A percentile compares a stretch with the other conserved stretches of the same genome.
phyloP scores from a whole-genome alignment of 805 yeast genomes.

The Helenozyma baotianmanensis region DNA sequence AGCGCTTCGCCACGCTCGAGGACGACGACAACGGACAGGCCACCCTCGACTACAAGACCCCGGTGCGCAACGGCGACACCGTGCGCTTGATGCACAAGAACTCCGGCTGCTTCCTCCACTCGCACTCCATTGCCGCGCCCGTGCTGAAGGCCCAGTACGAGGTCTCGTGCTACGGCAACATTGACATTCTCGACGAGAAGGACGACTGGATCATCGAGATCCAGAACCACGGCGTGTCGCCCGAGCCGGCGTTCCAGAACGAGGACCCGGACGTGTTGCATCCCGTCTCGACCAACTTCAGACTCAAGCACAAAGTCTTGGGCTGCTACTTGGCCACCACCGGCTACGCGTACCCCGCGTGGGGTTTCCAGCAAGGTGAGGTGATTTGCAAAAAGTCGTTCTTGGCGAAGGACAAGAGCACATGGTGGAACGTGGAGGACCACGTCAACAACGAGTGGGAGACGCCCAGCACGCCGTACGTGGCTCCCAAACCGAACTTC shows the following conservation, averaged over 20 bases:
- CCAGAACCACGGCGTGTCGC: slow-evolving; percentile 50
- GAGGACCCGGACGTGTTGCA: slow-evolving; percentile 55
- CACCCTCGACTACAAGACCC: slow-evolving; percentile 15
- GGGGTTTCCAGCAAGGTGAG: slow-evolving; percentile 86
- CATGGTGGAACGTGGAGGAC: slow-evolving; percentile 81
- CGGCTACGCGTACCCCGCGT: slow-evolving; percentile 62
- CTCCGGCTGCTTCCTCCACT: slow-evolving; percentile 74
- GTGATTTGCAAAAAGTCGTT: slow-evolving; percentile 61
- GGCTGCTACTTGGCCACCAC: slow-evolving; percentile 79
- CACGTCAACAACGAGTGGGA: slow-evolving; percentile 51
- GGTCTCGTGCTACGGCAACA: slow-evolving; percentile 82
- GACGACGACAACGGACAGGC: slow-evolving; percentile 18
- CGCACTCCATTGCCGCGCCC: slow-evolving; percentile 79
- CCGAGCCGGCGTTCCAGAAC: slow-evolving; percentile 36
- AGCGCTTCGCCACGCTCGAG: slow-evolving; percentile 28
- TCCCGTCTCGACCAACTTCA: slow-evolving; percentile 71
- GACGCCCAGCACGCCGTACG: slow-evolving; percentile 25
- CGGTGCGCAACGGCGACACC: slow-evolving; percentile 56
- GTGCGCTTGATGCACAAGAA: slow-evolving; percentile 68
- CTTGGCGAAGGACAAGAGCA: slow-evolving; percentile 51
- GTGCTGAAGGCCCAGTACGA: slow-evolving; percentile 64
- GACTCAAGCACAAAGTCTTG: slow-evolving; percentile 56
- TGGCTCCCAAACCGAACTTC: slow-evolving; percentile 58
- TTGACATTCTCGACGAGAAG: slow-evolving; percentile 65
- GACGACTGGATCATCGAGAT: slow-evolving; percentile 92